These are phyloP conservation scores for Boletus smithii DNA, from an alignment of 1,284 basidiomycete genomes.

Conservation along the genomic window DNA sequence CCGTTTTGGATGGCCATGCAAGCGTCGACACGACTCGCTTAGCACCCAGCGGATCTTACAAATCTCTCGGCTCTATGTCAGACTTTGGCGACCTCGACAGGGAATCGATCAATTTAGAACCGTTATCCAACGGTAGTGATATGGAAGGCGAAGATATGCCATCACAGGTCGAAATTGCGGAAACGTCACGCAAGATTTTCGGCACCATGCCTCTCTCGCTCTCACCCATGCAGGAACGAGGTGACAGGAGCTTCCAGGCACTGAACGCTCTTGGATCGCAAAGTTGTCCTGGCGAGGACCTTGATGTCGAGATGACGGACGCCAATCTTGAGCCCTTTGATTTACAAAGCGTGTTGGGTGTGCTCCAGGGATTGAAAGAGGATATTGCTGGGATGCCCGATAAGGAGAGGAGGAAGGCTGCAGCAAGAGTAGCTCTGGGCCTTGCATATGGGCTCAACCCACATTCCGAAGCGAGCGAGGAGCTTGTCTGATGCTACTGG, in stretches of 20 bases:
- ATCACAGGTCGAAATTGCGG: constrained; percentile 49
- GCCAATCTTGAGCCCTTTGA: constrained; percentile 54
- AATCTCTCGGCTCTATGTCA: constrained; percentile 47
- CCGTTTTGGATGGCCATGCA: constrained; percentile 20
- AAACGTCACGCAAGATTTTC: constrained; percentile 55
- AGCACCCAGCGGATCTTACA: constrained; percentile 38
- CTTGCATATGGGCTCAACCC: constrained; percentile 61
- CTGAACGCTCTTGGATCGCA: background rate
- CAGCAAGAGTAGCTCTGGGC: constrained; percentile 69
- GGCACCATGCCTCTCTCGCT: constrained; percentile 31
- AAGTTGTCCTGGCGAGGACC: constrained; percentile 16
- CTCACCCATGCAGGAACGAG: constrained; percentile 20
- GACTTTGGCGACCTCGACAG: constrained; percentile 41
- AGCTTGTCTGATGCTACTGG: constrained; percentile 10
- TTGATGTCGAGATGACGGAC: constrained; percentile 30
- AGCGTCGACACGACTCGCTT: constrained; percentile 16
- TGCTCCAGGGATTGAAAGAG: constrained; percentile 65
- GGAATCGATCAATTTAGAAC: constrained; percentile 20
- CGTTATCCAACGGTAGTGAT: constrained; percentile 23
- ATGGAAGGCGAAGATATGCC: constrained; percentile 43
- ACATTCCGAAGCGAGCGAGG: constrained; percentile 6
- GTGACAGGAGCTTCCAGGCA: constrained; percentile 2
- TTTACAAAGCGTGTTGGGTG: constrained; percentile 56
- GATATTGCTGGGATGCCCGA: constrained; percentile 68
- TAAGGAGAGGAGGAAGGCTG: constrained; percentile 58